Evolutionary conservation across 352 stramenopile species (phyloP).

Genomic region (Phytophthora sp.): DNA sequence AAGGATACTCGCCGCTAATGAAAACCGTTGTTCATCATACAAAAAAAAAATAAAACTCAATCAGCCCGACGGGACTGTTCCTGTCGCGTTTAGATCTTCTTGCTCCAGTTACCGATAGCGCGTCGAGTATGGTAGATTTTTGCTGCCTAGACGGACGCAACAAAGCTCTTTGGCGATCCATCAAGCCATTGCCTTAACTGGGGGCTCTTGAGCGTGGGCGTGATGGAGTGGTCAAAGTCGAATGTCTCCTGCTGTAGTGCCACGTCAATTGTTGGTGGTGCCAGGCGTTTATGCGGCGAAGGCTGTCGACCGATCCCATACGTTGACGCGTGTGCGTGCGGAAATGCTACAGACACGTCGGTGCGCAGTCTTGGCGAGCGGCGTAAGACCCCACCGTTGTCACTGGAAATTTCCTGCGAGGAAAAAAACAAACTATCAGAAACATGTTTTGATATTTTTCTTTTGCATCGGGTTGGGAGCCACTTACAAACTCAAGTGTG

Average conservation of each 20-base stretch:
- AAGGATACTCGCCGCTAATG: neutral
- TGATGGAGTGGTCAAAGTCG: constrained; percentile 87
- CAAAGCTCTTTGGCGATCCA: constrained; percentile 80
- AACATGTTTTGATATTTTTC: no score
- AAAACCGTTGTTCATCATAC: constrained; percentile 26
- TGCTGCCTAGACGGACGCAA: constrained; percentile 71
- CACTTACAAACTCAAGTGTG: constrained; percentile 78
- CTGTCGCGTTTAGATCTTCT: constrained; percentile 20
- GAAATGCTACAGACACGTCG: constrained; percentile 86
- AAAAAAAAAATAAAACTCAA: constrained; percentile 33
- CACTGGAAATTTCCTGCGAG: constrained; percentile 79
- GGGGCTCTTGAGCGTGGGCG: constrained; percentile 86
- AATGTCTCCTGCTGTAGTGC: constrained; percentile 83
- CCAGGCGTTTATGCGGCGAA: constrained; percentile 78
- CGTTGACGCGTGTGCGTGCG: constrained; percentile 53
- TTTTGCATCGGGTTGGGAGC: no score
- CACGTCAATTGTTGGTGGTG: constrained; percentile 79
- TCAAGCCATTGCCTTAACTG: constrained; percentile 87
- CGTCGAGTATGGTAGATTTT: constrained; percentile 25
- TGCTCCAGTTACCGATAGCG: constrained; percentile 3
- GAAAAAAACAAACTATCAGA: no score
- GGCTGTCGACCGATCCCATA: constrained; percentile 55
- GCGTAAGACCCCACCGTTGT: constrained; percentile 64
- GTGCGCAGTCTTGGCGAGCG: constrained; percentile 82
- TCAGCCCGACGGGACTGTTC: constrained; percentile 3